phyloP scores from a whole-genome alignment of 495 filamentous ascomycete genomes.

The Extremus antarcticus region DNA sequence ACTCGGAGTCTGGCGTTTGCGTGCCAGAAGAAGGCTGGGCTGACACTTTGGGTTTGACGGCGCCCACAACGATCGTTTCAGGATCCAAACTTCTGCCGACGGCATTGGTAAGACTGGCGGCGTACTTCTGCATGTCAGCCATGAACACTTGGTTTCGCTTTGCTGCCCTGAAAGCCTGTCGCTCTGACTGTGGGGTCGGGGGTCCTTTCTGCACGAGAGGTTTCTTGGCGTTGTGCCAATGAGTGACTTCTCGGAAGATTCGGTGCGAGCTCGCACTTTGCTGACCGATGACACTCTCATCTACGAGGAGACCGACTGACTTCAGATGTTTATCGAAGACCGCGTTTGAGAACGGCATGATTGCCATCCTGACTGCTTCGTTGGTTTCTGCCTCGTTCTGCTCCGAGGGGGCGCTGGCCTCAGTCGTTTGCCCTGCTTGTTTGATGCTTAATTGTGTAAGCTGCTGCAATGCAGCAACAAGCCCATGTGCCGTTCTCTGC shows the following conservation, averaged over 20 bases:
- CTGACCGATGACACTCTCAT: conserved; percentile 16
- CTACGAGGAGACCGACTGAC: conserved; percentile 39
- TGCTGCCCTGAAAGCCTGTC: conserved; percentile 25
- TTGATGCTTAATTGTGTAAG: too few relatives aligned
- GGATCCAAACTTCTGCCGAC: conserved; percentile 52
- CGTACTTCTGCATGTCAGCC: conserved; percentile 55
- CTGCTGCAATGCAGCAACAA: not conserved
- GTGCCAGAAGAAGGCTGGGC: not conserved
- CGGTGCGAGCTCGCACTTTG: conserved; percentile 9
- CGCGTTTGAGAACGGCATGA: conserved; percentile 52
- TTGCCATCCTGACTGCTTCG: conserved; percentile 19
- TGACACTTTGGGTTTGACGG: not conserved
- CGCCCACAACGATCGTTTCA: conserved; percentile 43
- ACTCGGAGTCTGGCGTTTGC: conserved; percentile 13
- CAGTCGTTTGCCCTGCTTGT: too few relatives aligned
- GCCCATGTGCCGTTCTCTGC: not conserved
- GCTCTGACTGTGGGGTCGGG: conserved; percentile 14
- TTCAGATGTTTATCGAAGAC: conserved; percentile 48
- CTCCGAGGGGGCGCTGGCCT: too few relatives aligned
- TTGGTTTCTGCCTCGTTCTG: conserved; percentile 5
- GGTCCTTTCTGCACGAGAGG: conserved; percentile 32
- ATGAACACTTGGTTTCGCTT: conserved; percentile 44
- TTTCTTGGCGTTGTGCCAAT: conserved; percentile 55
- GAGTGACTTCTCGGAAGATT: conserved; percentile 47
- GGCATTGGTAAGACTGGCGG: conserved; percentile 57